Evolutionary conservation across 2,329 filamentous ascomycete genomes (phyloP).

Genomic region (Cryphonectria naterciae): DNA sequence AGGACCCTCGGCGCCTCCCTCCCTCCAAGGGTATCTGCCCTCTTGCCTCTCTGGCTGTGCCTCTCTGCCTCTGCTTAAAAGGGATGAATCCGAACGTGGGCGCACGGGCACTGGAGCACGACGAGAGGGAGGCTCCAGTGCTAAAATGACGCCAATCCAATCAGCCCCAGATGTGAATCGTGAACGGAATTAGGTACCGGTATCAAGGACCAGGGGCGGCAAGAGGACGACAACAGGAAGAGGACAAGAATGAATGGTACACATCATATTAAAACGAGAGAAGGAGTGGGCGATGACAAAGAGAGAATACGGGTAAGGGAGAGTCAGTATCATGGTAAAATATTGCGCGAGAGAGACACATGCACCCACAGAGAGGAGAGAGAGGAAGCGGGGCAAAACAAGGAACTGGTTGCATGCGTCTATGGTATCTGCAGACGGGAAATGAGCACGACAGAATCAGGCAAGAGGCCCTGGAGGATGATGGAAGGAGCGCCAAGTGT

Average conservation of each 20-base stretch:
- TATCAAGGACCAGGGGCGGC: not conserved
- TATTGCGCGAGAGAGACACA: not conserved
- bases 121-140: conserved; percentile 5
- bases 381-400: not conserved
- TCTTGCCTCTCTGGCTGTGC: not conserved
- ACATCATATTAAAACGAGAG: not conserved
- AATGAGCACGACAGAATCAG: conserved; percentile 14
- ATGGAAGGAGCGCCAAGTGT: not conserved
- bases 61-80: not conserved
- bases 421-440: conserved; percentile 1
- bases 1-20: not conserved
- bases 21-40: not conserved
- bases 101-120: conserved; percentile 6
- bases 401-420: not conserved
- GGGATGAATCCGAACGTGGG: conserved; percentile 4
- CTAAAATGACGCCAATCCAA: conserved; percentile 15
- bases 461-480: conserved; percentile 2
- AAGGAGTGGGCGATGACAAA: not conserved
- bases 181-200: not conserved
- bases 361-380: not conserved
- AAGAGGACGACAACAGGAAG: not conserved
- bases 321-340: too few species aligned
- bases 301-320: not conserved
- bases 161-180: conserved; percentile 6
- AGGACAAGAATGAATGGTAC: not conserved